Base-by-base conservation (phyloP, 2,329 filamentous ascomycete genomes). In the Fusarium sp. region DNA sequence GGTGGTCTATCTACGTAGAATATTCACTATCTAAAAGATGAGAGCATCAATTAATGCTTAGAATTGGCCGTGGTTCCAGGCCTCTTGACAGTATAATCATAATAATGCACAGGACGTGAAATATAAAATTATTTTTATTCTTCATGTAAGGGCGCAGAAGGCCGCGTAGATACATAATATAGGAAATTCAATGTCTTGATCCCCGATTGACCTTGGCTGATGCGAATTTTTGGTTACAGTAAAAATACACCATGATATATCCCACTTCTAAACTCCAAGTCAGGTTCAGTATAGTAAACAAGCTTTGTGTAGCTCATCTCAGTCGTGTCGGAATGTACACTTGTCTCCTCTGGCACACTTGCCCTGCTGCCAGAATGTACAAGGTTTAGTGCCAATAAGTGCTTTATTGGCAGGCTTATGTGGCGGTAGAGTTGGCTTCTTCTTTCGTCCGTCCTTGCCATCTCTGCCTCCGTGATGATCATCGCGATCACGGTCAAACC, bases 291-390 rank as follows among this genome's bases (percentile, higher is more conserved):
- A 67, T 53, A 46, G 45, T 55, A 53, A 42, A 41, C 46, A 54
- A 62, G 57, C 26, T 45, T 49, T 56, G 20, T 20, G 60, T 55
- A 58, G 52, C 23, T 60, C 53, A 26, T 60, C 61, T 68, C 61
- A 82, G 53, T 92, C 90, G 76, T 94, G 92, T 60, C 91, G 86
- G 79, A 91, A 94, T 4, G 91, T 93, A 82, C 92, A 93, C 75
- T 90, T 89, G 38, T 91, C 90, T 26, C 92, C 92, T 77, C 93
- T 91, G 10, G 88, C 89, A 80, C 92, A 93, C 77, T 90, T 90
- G 17, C 91, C 91, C 77, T 92, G 88, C 63, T 88, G 85, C 84
- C 85, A 93, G 79, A 93, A 94, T 23, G 86, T 87, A 79, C 92
- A 93, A 8, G 90, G 86, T 76, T 92, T 90, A 45, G 90, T 92